Conservation (phyloP, 805 yeast genomes). For the Zygotorulaspora danielsina region DNA sequence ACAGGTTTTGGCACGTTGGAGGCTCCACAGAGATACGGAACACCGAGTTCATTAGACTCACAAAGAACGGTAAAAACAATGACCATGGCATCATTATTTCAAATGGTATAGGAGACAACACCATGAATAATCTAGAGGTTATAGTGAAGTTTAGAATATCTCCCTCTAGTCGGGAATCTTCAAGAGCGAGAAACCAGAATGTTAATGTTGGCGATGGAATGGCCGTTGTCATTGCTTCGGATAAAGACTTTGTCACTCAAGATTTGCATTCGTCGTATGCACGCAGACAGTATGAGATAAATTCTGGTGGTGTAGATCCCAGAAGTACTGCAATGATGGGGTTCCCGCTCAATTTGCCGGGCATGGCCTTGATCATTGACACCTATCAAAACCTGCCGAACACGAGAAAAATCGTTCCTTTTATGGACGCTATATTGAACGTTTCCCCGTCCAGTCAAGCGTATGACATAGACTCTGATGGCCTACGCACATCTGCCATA, state of each 20-base stretch:
- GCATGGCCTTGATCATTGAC: conserved; percentile 28
- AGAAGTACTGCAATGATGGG: conserved; percentile 31
- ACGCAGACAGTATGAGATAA: conserved; percentile 26
- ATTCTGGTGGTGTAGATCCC: conserved; percentile 29
- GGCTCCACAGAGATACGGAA: conserved; percentile 32
- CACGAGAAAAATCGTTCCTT: conserved; percentile 18
- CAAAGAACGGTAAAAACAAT: conserved; percentile 17
- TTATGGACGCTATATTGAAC: conserved; percentile 25
- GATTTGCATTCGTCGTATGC: conserved; percentile 29
- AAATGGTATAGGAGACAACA: conserved; percentile 34
- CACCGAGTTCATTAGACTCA: conserved; percentile 23
- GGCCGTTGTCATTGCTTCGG: conserved; percentile 27
- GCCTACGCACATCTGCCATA: conserved; percentile 19
- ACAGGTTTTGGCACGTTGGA: conserved; percentile 29
- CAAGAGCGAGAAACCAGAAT: background rate
- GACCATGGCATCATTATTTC: conserved; percentile 28
- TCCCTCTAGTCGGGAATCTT: background rate
- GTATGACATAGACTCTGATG: conserved; percentile 28
- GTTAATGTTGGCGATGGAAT: conserved; percentile 28
- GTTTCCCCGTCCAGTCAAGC: conserved; percentile 23
- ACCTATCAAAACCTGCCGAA: conserved; percentile 19
- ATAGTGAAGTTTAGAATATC: conserved; percentile 21
- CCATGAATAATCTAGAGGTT: conserved; percentile 32
- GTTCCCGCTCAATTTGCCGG: conserved; percentile 32
- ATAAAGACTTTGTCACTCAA: conserved; percentile 26